Evolutionary conservation across 495 filamentous ascomycete genomes (phyloP).

Genomic region (Cladorrhinum samala): DNA sequence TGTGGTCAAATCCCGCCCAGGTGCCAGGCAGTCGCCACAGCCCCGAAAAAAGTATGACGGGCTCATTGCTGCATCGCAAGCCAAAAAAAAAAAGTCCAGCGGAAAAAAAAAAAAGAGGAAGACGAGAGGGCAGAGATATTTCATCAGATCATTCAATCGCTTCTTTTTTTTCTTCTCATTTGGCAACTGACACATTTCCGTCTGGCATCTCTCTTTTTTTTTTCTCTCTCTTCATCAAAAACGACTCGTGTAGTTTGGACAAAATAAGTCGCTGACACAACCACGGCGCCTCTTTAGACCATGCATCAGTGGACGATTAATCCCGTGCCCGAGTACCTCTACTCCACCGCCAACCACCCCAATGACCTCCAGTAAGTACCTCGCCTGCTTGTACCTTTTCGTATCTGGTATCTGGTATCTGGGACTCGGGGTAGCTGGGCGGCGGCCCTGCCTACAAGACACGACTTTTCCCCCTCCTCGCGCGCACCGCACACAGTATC

Average conservation of each 20-base stretch:
- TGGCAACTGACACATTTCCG: neutral
- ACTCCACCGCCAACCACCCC: slow-evolving; percentile 41
- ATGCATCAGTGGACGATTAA: slow-evolving; percentile 51
- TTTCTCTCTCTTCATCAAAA: neutral
- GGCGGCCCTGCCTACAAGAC: slow-evolving; percentile 3
- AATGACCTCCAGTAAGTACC: slow-evolving; percentile 50
- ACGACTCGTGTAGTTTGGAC: slow-evolving; percentile 3
- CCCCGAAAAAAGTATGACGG: slow-evolving; percentile 16
- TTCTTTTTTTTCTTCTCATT: neutral
- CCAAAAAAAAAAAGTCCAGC: neutral
- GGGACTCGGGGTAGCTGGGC: neutral
- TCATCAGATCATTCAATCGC: neutral
- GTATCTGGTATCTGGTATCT: slow-evolving; percentile 24
- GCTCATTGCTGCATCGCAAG: slow-evolving; percentile 6
- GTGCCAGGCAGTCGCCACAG: slow-evolving; percentile 21
- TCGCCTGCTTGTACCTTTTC: slow-evolving; percentile 37
- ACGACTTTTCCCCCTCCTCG: slow-evolving; percentile 10
- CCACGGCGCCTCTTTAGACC: slow-evolving; percentile 27
- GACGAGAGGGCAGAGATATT: neutral
- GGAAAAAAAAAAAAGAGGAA: neutral
- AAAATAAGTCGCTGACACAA: slow-evolving; percentile 17
- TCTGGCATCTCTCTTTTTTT: neutral
- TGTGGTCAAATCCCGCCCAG: too few relatives aligned
- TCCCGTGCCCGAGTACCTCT: slow-evolving; percentile 43
- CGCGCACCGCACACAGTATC: neutral